Percentiles rank a stretch among this genome's conserved stretches.
Evolutionary conservation across 352 stramenopile species (phyloP).

Genomic region (Pythium periplocum): DNA sequence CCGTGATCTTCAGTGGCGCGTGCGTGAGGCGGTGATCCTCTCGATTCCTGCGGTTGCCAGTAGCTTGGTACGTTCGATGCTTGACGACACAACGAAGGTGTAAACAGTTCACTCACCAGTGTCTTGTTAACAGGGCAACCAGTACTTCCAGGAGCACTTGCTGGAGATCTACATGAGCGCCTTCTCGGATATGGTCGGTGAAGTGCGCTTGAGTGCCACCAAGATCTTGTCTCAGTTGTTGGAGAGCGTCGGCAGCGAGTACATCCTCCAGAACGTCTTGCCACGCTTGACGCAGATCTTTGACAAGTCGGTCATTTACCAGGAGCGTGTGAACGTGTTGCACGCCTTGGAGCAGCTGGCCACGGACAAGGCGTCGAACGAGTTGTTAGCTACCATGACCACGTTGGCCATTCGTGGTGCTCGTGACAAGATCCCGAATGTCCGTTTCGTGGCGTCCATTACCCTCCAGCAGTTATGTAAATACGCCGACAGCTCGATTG

Average conservation of each 20-base stretch:
- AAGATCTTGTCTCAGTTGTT: conserved; percentile 78
- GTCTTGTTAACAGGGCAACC: conserved; percentile 35
- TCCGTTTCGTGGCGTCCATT: conserved; percentile 85
- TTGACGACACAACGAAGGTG: too few relatives aligned
- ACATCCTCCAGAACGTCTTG: conserved; percentile 80
- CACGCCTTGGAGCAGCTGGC: conserved; percentile 72
- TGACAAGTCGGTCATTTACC: conserved; percentile 82
- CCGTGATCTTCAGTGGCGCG: conserved; percentile 91
- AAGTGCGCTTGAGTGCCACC: conserved; percentile 92
- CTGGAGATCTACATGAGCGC: conserved; percentile 88
- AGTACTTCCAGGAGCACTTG: conserved; percentile 84
- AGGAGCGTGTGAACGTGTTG: conserved; percentile 83
- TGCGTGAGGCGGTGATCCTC: conserved; percentile 89
- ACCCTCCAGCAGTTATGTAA: conserved; percentile 84
- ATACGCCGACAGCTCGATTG: conserved; percentile 58
- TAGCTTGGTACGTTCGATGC: conserved; percentile 62
- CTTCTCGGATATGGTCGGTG: conserved; percentile 91
- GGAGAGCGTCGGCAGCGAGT: conserved; percentile 75
- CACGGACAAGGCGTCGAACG: conserved; percentile 62
- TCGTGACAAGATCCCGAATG: conserved; percentile 84
- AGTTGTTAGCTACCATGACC: conserved; percentile 60
- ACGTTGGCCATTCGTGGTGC: conserved; percentile 65
- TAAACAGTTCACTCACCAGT: too few relatives aligned
- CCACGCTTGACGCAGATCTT: conserved; percentile 76
- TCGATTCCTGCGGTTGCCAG: conserved; percentile 89